Evolutionary conservation across 108 stramenopile species (phyloP).

Genomic region (Aurantiochytrium sp.): DNA sequence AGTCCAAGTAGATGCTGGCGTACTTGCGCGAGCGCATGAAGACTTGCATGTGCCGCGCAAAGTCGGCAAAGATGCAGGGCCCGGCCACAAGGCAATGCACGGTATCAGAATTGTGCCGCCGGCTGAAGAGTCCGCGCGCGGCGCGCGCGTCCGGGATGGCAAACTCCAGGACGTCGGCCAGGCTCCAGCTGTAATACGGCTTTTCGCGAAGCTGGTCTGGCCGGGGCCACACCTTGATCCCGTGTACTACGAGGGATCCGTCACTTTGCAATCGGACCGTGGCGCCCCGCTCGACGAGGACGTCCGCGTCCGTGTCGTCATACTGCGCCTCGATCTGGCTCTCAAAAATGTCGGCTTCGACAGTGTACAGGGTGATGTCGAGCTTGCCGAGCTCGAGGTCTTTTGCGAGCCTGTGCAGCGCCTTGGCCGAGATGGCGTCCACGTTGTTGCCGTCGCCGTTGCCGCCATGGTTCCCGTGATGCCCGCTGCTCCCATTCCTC

Average conservation of each 20-base stretch:
- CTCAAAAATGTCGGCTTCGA: neutral
- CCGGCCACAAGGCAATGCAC: neutral
- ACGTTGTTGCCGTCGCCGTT: neutral
- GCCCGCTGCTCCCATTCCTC: neutral
- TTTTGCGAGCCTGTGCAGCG: neutral
- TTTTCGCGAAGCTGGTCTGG: neutral
- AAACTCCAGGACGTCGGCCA: neutral
- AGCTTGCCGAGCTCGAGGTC: neutral
- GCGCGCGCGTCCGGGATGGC: neutral
- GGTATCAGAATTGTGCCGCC: neutral
- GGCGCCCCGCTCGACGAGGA: neutral
- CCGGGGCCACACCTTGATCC: neutral
- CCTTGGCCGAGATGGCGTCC: neutral
- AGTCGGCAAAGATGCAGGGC: neutral
- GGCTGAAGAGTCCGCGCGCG: neutral
- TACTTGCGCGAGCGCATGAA: neutral
- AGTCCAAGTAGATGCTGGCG: neutral
- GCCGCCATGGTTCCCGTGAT: neutral
- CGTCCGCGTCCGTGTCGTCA: no score
- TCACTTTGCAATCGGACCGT: neutral
- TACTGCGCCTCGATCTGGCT: no score
- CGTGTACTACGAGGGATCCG: neutral
- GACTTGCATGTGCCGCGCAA: neutral
- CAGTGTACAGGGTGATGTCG: neutral
- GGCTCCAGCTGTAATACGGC: neutral